A percentile compares a stretch with the other conserved stretches of the same genome.
Conservation (phyloP, 177 flowering plant species). For the Vitis hybrid region DNA sequence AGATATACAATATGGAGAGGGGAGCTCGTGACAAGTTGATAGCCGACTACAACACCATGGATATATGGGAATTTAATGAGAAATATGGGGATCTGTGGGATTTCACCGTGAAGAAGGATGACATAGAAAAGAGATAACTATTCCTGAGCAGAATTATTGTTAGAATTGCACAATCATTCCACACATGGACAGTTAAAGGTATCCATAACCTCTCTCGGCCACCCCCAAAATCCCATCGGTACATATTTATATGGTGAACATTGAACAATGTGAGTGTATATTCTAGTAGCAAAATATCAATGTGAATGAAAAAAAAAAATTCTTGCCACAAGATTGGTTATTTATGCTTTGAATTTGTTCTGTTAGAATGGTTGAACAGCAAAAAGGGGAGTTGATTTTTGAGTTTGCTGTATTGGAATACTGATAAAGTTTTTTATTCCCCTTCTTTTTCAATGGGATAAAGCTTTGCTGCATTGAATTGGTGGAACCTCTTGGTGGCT, state of each 20-base stretch:
- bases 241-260: neutral
- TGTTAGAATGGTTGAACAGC: neutral
- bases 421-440: no score
- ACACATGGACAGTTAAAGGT: neutral
- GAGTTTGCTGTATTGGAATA: neutral
- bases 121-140: constrained; percentile 46
- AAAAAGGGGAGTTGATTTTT: no score
- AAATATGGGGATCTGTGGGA: constrained; percentile 96
- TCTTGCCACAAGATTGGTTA: neutral
- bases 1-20: constrained; percentile 93
- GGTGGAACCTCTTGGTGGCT: no score
- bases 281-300: no score
- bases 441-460: no score
- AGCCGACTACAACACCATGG: constrained; percentile 86
- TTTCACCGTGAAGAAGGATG: constrained; percentile 66
- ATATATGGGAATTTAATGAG: constrained; percentile 95
- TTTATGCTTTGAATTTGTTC: neutral
- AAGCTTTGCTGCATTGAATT: no score
- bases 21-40: constrained; percentile 91
- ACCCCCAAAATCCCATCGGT: neutral
- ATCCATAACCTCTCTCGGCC: neutral
- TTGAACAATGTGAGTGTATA: no score
- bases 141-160: neutral
- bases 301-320: neutral
- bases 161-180: no score